These are phyloP conservation scores for Scenedesmus sp. DNA, from an alignment of 163 green algal species.

Conservation along the genomic window DNA sequence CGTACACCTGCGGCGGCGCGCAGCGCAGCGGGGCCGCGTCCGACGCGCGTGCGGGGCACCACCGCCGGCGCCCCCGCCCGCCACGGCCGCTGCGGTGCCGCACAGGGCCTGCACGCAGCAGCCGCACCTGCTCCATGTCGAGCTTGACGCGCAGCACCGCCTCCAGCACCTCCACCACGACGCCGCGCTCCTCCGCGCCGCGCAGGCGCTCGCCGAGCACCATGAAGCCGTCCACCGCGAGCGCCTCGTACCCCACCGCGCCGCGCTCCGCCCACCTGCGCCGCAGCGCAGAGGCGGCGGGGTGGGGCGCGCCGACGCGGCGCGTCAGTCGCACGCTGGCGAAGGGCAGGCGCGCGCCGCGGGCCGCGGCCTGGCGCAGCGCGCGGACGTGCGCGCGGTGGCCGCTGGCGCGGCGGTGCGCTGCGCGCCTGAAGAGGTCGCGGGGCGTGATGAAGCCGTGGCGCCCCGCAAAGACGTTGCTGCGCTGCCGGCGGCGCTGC, in stretches of 20 bases:
- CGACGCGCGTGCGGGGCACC: too few relatives aligned
- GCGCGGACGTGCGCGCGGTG: constrained; percentile 25
- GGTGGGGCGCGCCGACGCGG: too few relatives aligned
- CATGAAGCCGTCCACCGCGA: constrained; percentile 89
- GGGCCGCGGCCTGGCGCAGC: constrained; percentile 28
- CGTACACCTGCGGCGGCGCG: constrained; percentile 77
- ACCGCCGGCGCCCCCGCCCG: too few relatives aligned
- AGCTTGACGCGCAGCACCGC: constrained; percentile 82
- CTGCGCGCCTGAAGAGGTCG: constrained; percentile 88
- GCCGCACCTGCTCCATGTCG: constrained; percentile 37
- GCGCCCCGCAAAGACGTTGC: constrained; percentile 88
- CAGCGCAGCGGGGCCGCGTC: too few relatives aligned
- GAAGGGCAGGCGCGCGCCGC: too few relatives aligned
- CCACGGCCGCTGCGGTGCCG: too few relatives aligned
- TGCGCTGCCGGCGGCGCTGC: constrained; percentile 75
- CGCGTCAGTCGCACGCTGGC: too few relatives aligned
- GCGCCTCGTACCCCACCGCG: constrained; percentile 83
- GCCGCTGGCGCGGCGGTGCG: constrained; percentile 74
- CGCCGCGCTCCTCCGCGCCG: constrained; percentile 72
- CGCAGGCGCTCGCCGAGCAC: constrained; percentile 95
- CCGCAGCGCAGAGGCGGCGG: too few relatives aligned
- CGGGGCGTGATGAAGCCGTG: constrained; percentile 97
- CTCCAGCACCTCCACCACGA: constrained; percentile 80
- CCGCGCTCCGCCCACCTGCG: constrained; percentile 63
- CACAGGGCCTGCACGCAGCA: too few relatives aligned